Evolutionary conservation across 345 rosid genomes (phyloP).

Genomic region (Populus alba): DNA sequence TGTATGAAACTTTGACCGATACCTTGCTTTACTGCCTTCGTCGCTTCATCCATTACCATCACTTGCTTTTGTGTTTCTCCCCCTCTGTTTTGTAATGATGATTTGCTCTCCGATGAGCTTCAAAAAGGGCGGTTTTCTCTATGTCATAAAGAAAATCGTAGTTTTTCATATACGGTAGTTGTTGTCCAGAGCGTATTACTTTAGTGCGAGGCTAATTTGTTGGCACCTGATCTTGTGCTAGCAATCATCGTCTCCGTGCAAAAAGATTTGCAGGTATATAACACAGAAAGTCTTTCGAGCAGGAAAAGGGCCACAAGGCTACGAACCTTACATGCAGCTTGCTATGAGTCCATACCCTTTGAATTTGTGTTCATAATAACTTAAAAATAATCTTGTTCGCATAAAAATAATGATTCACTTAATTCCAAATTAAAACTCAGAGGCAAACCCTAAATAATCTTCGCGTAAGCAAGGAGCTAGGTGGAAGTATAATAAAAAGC

Average conservation of each 20-base stretch:
- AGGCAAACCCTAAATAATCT: no score
- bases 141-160: background rate
- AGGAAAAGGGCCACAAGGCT: background rate
- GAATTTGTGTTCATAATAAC: no score
- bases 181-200: background rate
- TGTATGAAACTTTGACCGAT: constrained; percentile 21
- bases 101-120: background rate
- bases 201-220: background rate
- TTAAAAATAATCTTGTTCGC: no score
- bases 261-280: background rate
- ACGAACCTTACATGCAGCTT: no score
- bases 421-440: no score
- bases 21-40: background rate
- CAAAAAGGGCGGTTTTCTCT: background rate
- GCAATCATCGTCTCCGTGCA: background rate
- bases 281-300: background rate
- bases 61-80: background rate
- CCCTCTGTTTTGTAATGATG: background rate
- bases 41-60: background rate
- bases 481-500: background rate
- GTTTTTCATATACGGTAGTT: constrained; percentile 10
- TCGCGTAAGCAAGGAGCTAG: no score
- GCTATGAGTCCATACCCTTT: no score
- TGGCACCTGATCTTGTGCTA: no score
- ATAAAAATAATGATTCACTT: no score